phyloP scores from a whole-genome alignment of 2,329 filamentous ascomycete species.

The Aureobasidium sp. region DNA sequence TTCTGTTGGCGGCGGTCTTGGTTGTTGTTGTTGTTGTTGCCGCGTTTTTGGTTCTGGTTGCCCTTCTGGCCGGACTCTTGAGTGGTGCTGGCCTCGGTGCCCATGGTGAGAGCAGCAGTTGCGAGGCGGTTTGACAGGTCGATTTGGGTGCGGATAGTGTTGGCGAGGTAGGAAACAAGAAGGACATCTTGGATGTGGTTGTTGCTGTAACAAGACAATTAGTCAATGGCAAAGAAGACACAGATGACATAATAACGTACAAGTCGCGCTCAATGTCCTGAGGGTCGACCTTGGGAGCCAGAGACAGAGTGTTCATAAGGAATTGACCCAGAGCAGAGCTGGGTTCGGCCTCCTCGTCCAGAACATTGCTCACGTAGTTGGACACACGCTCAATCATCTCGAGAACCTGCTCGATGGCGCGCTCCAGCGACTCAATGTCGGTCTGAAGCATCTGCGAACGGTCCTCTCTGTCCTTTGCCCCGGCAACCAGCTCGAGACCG shows the following conservation, averaged over 20 bases:
- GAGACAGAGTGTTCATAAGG: constrained; percentile 82
- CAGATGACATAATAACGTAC: constrained; percentile 35
- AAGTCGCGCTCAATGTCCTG: constrained; percentile 93
- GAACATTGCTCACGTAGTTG: constrained; percentile 84
- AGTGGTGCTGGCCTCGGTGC: constrained; percentile 25
- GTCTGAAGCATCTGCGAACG: constrained; percentile 66
- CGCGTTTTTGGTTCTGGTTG: constrained; percentile 17
- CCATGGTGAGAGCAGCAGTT: constrained; percentile 47
- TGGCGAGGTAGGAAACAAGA: constrained; percentile 95
- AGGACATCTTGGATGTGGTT: constrained; percentile 99
- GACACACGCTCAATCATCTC: constrained; percentile 84
- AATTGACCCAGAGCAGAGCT: constrained; percentile 90
- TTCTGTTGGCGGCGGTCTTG: constrained; percentile 16
- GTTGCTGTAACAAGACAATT: constrained; percentile 52
- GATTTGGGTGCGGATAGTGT: constrained; percentile 98
- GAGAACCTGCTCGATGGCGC: constrained; percentile 77
- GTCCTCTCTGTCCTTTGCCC: constrained; percentile 70
- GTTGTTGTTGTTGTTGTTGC: constrained; percentile 14
- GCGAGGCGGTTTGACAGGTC: constrained; percentile 93
- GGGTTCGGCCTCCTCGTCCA: constrained; percentile 86
- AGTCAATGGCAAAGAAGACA: not conserved
- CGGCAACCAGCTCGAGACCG: constrained; percentile 73
- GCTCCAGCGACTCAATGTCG: constrained; percentile 83
- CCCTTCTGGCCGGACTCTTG: constrained; percentile 16
- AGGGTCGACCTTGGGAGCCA: constrained; percentile 90